Percentiles rank a stretch among this genome's conserved stretches.
Conservation (phyloP, 257 asterid species). For the Solanum corneliomulleri region DNA sequence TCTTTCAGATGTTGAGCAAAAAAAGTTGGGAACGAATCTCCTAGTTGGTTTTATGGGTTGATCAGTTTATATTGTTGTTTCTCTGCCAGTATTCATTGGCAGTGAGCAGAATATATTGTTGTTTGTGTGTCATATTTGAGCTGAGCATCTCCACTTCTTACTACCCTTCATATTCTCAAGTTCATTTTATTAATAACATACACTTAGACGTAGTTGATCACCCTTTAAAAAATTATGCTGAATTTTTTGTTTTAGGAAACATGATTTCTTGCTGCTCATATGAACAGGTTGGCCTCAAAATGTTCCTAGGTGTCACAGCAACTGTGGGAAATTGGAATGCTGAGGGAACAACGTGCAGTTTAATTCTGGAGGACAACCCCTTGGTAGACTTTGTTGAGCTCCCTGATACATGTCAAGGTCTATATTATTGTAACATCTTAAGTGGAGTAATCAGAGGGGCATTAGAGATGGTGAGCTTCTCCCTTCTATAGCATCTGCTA, state of each 20-base stretch:
- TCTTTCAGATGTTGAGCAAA: neutral
- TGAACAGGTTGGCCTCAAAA: constrained; percentile 79
- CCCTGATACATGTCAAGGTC: constrained; percentile 96
- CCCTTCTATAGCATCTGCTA: neutral
- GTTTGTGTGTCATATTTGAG: neutral
- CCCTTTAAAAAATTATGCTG: neutral
- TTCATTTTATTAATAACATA: neutral
- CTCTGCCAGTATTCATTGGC: neutral
- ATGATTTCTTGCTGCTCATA: neutral
- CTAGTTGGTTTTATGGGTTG: neutral
- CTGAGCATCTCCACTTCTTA: neutral
- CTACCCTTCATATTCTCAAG: neutral
- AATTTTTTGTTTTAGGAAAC: neutral
- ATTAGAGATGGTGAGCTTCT: constrained; percentile 78
- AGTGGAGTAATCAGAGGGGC: constrained; percentile 97
- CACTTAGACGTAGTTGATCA: neutral
- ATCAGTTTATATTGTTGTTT: neutral
- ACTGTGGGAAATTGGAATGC: constrained; percentile 75
- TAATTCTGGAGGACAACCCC: constrained; percentile 90
- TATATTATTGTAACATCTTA: constrained; percentile 78
- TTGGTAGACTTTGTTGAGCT: constrained; percentile 96
- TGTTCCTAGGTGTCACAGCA: constrained; percentile 85
- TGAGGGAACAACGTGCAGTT: constrained; percentile 92
- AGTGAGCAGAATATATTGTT: neutral
- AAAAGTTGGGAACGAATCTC: neutral